Evolutionary conservation across 331 rosid species (phyloP).

Genomic region (Cucumis variabilis): DNA sequence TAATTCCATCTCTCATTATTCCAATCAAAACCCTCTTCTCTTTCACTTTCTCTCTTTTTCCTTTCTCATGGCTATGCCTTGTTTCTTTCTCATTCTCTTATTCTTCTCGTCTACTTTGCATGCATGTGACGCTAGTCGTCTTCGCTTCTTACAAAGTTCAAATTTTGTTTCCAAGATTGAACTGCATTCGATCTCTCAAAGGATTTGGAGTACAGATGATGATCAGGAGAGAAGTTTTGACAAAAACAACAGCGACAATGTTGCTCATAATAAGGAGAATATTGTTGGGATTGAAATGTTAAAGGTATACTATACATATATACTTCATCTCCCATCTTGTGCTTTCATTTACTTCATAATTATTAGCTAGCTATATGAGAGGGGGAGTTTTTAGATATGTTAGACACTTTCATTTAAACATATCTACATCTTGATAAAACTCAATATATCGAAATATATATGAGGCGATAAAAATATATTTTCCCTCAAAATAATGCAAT

Average conservation of each 20-base stretch:
- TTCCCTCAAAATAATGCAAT: too few relatives aligned
- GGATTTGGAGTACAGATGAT: background rate
- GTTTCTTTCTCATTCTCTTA: constrained; percentile 45
- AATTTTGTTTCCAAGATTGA: constrained; percentile 30
- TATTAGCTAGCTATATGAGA: background rate
- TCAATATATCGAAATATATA: background rate
- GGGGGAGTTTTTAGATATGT: background rate
- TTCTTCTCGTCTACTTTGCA: constrained; percentile 59
- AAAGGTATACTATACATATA: constrained; percentile 50
- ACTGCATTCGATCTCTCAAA: constrained; percentile 26
- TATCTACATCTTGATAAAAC: background rate
- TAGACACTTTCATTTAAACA: background rate
- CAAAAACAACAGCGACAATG: constrained; percentile 16
- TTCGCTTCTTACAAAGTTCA: constrained; percentile 35
- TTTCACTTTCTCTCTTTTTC: constrained; percentile 36
- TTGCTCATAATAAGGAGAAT: constrained; percentile 35
- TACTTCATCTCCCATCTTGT: background rate
- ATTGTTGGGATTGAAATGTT: constrained; percentile 40
- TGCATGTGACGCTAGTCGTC: constrained; percentile 67
- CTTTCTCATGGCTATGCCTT: constrained; percentile 49
- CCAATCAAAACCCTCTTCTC: constrained; percentile 13
- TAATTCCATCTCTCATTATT: background rate
- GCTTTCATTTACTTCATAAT: background rate
- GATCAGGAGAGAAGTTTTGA: constrained; percentile 18
- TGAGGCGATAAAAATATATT: background rate